These are phyloP conservation scores for Bolboschoenus planiculmis DNA, from an alignment of 176 grass and related monocot species.

Conservation along the genomic window DNA sequence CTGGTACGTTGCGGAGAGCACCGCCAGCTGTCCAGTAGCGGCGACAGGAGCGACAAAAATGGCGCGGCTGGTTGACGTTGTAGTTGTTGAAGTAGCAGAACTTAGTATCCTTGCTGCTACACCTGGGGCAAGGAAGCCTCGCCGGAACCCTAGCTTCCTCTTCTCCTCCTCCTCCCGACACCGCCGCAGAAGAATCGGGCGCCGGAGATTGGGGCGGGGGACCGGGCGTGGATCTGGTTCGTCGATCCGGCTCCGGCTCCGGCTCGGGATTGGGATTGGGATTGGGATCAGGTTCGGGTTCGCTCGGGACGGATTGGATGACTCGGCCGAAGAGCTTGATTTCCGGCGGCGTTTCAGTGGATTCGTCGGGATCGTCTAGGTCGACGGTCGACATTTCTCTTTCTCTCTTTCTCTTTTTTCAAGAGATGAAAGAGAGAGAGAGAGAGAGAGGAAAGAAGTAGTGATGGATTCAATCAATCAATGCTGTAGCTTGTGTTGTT, in stretches of 20 bases:
- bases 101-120: conserved; percentile 95
- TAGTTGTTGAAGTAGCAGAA: conserved; percentile 99
- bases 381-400: background rate
- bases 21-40: conserved; percentile 98
- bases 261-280: background rate
- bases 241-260: background rate
- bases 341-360: conserved; percentile 14
- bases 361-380: conserved; percentile 23
- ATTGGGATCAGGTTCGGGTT: too few species aligned
- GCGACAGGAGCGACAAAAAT: conserved; percentile 91
- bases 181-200: background rate
- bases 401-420: background rate
- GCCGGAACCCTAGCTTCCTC: conserved; percentile 9
- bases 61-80: conserved; percentile 97
- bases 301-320: conserved; percentile 53
- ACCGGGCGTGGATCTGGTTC: background rate
- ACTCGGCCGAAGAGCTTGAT: conserved; percentile 95
- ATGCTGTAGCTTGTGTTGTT: background rate
- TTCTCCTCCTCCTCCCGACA: background rate
- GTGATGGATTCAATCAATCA: background rate
- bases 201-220: conserved; percentile 3
- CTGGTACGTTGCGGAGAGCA: conserved; percentile 70
- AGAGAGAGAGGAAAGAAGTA: background rate
- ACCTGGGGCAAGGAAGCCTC: conserved; percentile 68
- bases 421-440: background rate